Base-by-base conservation (phyloP, 148 eudicot species). In the Chenopodium album region DNA sequence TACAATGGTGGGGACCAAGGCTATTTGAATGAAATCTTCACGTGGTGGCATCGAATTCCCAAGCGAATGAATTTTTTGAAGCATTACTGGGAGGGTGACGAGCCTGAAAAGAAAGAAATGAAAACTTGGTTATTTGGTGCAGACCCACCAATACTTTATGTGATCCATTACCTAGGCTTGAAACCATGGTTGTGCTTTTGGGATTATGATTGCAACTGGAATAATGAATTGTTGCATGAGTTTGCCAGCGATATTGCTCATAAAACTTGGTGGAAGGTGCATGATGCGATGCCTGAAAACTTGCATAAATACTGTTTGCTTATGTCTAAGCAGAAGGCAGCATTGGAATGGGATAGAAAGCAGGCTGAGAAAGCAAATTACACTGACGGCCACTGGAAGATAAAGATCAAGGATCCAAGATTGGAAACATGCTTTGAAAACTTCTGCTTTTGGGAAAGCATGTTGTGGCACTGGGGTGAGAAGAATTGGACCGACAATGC, bases 391-490 rank as follows among this genome's bases (percentile, higher is more conserved):
- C 98, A 93, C 73, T 95, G 94, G 93, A 90, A 87, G 85, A 89
- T 88, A 60, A 77, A 91, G 81, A 89, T 95, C n/a, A 66, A 87
- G 74, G 98, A 95, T 52, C 77, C 82, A 8, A 86, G 99, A 50
- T 85, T 93, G 83, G 54, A 85, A 79, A 90, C 80, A 44, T 95
- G 98, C 82, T 91, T 90, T 23, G 98, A 95, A 81, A 78, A 92
- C 0, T 93, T 93, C 73, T 95, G 98, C 81, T 94, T 87, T 83
- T 94, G 98, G 98, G 95, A 94, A 82, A 94, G 97, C 85, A 94
- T 94, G 98, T 77, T 94, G 83, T 92, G 98, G 97, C 98, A 94
- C 12, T 94, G 98, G 98, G 98, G 98, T 34, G 98, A 94, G 1
- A 90, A 88, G 79, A 95, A 93, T 63, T 90, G 95, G 97, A 95